Evolutionary conservation across 257 asterid genomes (phyloP).

Genomic region (Solanum pinnatisectum): DNA sequence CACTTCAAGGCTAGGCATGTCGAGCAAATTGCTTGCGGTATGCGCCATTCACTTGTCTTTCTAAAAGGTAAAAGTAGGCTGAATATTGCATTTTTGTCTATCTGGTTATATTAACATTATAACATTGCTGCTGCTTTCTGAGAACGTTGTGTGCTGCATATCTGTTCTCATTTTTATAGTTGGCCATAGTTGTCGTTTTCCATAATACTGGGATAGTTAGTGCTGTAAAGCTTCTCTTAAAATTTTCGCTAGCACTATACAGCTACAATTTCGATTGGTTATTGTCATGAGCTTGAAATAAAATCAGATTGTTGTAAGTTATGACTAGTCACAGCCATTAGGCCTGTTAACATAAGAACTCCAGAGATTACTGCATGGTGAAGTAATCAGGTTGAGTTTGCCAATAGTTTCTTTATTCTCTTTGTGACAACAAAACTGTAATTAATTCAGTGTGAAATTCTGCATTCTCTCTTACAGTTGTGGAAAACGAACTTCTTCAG

Average conservation of each 20-base stretch:
- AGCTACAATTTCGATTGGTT: background rate
- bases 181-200: background rate
- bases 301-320: background rate
- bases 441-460: background rate
- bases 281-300: background rate
- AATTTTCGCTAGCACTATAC: background rate
- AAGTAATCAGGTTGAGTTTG: background rate
- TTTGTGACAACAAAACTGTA: background rate
- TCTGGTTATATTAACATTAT: background rate
- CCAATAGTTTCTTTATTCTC: background rate
- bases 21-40: constrained; percentile 78
- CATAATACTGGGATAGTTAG: background rate
- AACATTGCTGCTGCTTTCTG: background rate
- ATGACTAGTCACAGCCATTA: background rate
- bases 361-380: background rate
- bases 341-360: background rate
- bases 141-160: background rate
- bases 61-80: constrained; percentile 45
- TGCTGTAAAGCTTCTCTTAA: background rate
- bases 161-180: background rate
- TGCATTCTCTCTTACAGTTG: background rate
- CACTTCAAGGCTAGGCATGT: constrained; percentile 39
- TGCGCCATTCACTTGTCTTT: constrained; percentile 81
- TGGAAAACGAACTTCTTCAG: background rate
- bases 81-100: background rate